Percentiles rank a stretch among this genome's conserved stretches.
Conservation (phyloP, 208 protist species). For the Angomonas deanei region DNA sequence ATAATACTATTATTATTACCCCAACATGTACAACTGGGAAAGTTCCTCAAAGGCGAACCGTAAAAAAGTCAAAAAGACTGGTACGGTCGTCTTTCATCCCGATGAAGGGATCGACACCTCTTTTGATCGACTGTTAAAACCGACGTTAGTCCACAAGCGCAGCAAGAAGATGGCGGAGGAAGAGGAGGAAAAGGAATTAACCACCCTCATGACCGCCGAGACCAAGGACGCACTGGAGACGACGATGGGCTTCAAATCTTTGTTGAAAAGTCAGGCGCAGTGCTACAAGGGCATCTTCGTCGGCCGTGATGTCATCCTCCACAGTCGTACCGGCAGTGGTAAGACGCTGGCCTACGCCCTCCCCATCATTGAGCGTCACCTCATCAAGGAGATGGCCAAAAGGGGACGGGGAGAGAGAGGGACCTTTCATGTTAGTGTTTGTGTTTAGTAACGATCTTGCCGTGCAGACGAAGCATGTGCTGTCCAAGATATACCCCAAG, state of each 20-base stretch:
- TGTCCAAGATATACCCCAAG: slow-evolving; percentile 61
- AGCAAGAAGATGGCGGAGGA: slow-evolving; percentile 16
- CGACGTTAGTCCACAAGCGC: slow-evolving; percentile 28
- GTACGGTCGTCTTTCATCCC: slow-evolving; percentile 80
- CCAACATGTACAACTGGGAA: slow-evolving; percentile 77
- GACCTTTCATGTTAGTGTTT: slow-evolving; percentile 81
- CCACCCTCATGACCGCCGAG: slow-evolving; percentile 57
- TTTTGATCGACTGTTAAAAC: slow-evolving; percentile 67
- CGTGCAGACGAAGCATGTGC: slow-evolving; percentile 75
- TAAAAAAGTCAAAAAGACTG: slow-evolving; percentile 77
- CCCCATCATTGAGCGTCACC: slow-evolving; percentile 87
- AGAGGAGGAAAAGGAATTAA: slow-evolving; percentile 16
- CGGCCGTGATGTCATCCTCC: slow-evolving; percentile 86
- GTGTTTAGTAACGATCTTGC: slow-evolving; percentile 87
- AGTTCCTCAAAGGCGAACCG: slow-evolving; percentile 32
- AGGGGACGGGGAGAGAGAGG: neutral
- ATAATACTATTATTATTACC: neutral
- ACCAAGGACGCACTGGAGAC: slow-evolving; percentile 45
- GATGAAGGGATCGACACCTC: slow-evolving; percentile 54
- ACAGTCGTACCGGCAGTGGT: slow-evolving; percentile 93
- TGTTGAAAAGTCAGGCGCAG: slow-evolving; percentile 82
- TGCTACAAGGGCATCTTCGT: slow-evolving; percentile 85
- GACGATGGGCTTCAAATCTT: slow-evolving; percentile 47
- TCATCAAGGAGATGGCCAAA: neutral
- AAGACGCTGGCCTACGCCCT: slow-evolving; percentile 99